Evolutionary conservation across 805 yeast species (phyloP), one percentile per base, ranked within the genome.

Genomic region (Metschnikowia arizonensis): DNA sequence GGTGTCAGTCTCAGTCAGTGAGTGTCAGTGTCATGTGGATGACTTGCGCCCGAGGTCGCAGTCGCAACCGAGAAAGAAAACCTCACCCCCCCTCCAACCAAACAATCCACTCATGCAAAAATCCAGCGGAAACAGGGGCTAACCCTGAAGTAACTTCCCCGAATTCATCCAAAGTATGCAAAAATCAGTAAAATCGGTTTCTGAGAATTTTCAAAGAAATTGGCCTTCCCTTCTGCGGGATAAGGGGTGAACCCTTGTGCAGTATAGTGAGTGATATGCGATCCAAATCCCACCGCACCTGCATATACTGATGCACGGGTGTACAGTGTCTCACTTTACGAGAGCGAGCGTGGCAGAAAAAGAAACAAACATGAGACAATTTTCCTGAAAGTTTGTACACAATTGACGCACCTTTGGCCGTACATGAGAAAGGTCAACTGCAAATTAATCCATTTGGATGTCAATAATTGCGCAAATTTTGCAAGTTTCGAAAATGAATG

Each of bases 361-460:
- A 14, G 15, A 30, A 39, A 31, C 19, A 19, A 30, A 30, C n/a
- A 30, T 39, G 35, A 39, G 42, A 39, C 42, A 38, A 26, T 38
- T 38, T 26, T 38, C 41, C 41, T 30, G 42, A 39, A 23, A 11
- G 11, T 21, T 18, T 39, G 42, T 35, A 39, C n/a, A 23, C 15
- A 39, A 14, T 14, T n/a, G 42, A 9, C 8, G 14, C 21, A 26
- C 32, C 42, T 21, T 21, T 18, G 41, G 34, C 21, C 42, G 42
- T 39, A 23, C 42, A 29, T 39, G 17, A 21, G 19, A 19, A 15
- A 17, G 23, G 14, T 2, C 26, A 21, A 39, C 29, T 39, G 42
- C 42, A 39, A 39, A 39, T 30, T 19, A 21, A 17, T 34, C 19
- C 15, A 11, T 14, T 14, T 8, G 3, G 15, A 14, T 28, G 41